Base-by-base conservation (phyloP, 2,329 filamentous ascomycete genomes). In the Cladosporium cucumerinum region DNA sequence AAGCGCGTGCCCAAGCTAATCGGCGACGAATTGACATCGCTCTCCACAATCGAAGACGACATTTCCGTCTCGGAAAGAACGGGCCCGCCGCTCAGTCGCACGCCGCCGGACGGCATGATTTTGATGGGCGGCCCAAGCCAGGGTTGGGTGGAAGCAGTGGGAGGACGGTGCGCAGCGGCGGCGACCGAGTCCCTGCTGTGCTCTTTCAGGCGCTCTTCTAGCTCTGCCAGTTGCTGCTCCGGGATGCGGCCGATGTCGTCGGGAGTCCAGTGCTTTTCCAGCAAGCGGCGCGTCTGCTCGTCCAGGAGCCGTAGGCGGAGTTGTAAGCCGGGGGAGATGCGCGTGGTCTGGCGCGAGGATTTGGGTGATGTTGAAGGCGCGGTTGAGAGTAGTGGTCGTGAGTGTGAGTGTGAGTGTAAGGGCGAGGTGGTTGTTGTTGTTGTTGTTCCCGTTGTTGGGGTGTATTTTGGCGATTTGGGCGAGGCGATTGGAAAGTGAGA, bases 161-260 rank as follows among this genome's bases (percentile, higher is more conserved):
- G 10, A 36, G 57, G 58, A 7, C 21, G 43, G 25, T 26, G 26
- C 48, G 46, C 32, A 7, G 28, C 88, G 84, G 74, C 88, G 84
- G 76, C 88, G 84, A 23, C 43, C 12, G n/a, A 25, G 55, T 43
- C 68, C 64, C 25, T 49, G 18, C 23, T 28, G 11, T 61, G 58
- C 21, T 52, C 26, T 43, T 55, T 36, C 66, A 86, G 85, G 69
- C 86, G 81, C 48, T 62, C 23, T 79, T 93, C 89, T 71, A 92
- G 84, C 72, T 87, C 83, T 70, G 86, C 85, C 65, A 92, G 82
- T 72, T 91, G 88, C 69, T 87, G 82, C 76, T 91, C 87, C 71
- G 89, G 83, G 63, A 92, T 86, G 66, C 89, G 87, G 69, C 89
- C 89, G 72, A 91, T 82, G 72, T 79, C 78, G 59, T 85, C 82